Conservation (phyloP, 805 yeast species). For the Yarrowia phangngaensis region DNA sequence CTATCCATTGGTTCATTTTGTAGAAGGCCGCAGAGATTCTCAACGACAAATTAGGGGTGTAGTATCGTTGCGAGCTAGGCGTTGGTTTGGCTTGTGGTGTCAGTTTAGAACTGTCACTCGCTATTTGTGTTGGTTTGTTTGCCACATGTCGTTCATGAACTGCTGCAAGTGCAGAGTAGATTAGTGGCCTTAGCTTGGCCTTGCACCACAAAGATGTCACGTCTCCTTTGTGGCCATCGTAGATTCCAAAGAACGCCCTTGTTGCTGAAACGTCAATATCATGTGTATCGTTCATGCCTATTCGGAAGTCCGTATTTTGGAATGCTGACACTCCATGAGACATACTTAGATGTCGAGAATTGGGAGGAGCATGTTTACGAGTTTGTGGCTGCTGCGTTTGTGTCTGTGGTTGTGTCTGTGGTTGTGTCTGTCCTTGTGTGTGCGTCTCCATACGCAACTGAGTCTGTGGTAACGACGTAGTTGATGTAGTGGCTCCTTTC, state of each 20-base stretch:
- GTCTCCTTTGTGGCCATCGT: conserved; percentile 23
- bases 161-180: conserved; percentile 8
- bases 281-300: conserved; percentile 19
- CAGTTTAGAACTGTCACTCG: background rate
- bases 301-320: conserved; percentile 17
- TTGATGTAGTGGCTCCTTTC: too few species aligned
- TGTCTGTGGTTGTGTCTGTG: too few species aligned
- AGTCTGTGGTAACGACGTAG: too few species aligned
- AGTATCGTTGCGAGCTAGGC: background rate
- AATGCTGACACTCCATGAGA: conserved; percentile 1
- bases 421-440: too few species aligned
- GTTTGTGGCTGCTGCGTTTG: background rate
- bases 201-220: conserved; percentile 19
- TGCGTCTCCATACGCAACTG: too few species aligned
- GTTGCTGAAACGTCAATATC: conserved; percentile 4
- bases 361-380: background rate
- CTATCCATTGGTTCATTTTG: conserved; percentile 20
- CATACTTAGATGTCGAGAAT: background rate
- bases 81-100: background rate
- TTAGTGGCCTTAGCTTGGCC: conserved; percentile 13
- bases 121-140: background rate
- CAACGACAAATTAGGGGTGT: conserved; percentile 8
- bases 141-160: conserved; percentile 5
- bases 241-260: conserved; percentile 22
- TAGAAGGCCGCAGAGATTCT: conserved; percentile 17